Base-by-base conservation (phyloP, 768 basidiomycete species). In the Auriscalpium orientale region DNA sequence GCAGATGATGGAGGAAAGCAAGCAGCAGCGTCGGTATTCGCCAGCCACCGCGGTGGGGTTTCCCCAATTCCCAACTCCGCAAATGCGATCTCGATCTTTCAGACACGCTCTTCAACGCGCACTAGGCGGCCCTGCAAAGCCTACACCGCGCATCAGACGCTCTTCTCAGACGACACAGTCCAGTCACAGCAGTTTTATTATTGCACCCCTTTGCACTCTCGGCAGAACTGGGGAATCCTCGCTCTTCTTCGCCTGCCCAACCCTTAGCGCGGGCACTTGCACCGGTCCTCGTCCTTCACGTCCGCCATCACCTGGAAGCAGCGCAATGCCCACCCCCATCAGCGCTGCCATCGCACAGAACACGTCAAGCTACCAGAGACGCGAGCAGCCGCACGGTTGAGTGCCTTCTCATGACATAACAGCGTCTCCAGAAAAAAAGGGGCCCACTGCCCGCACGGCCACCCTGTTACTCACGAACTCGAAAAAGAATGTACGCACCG, bases 271-370 rank as follows among this genome's bases (percentile, higher is more conserved):
- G 70, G 53, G 60, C 78, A 81, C 55, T 58, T 63, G 60, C 79
- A 80, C 60, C 70, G 74, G 64, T 80, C 72, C 62, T 77, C 76
- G 53, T 80, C 79, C 63, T 75, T 74, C 54, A 80, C 75, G 52
- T 71, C 62, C 53, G 68, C 67, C 78, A 80, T 77, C 48, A 79
- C 79, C 79, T 80, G 60, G 3, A 46, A 47, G 37, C 43, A 46
- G 16, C 28, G 28, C 28, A 28, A 28, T 7, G 28, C 28, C 28
- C 5, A 28, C 3, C 18, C 53, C 18, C 44, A 47, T 54, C 53
- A 54, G 44, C 22, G 10, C 34, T 13, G 9, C 34, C 15, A 33
- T 28, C 49, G 22, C 49, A 34, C 28, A 22, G 15, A 13, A 53
- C 18, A 16, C 51, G 36, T 40, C 37, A 43, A 12, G 12, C 18